These are phyloP conservation scores for Alternaria conjuncta DNA, from an alignment of 2,329 filamentous ascomycete species.

Conservation along the genomic window DNA sequence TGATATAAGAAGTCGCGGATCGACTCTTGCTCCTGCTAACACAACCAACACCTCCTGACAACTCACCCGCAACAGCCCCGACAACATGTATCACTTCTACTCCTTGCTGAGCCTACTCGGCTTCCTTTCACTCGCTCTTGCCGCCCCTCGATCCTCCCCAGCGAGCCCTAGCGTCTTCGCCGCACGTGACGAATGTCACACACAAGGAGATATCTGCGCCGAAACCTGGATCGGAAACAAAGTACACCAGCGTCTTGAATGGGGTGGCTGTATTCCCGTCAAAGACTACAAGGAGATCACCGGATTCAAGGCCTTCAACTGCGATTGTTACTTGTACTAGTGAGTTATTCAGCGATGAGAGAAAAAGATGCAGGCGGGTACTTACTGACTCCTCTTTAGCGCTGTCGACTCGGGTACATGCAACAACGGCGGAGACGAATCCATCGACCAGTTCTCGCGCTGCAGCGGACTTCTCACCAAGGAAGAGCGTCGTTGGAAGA, in stretches of 20 bases:
- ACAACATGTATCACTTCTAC: not conserved
- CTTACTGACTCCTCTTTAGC: not conserved
- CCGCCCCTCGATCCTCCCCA: not conserved
- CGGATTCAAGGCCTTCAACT: constrained; percentile 1
- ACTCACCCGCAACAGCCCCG: too few species aligned
- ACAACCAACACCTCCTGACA: not conserved
- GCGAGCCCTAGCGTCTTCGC: not conserved
- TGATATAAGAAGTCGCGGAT: not conserved
- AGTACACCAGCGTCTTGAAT: not conserved
- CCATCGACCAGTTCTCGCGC: not conserved
- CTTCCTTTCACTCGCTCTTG: not conserved
- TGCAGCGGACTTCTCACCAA: not conserved
- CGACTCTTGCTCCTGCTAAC: too few species aligned
- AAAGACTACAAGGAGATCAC: not conserved
- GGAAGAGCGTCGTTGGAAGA: constrained; percentile 1
- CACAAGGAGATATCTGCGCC: not conserved
- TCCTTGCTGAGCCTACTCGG: not conserved
- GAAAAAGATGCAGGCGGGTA: too few species aligned
- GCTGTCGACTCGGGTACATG: not conserved
- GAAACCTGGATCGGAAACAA: constrained; percentile 2
- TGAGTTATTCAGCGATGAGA: not conserved
- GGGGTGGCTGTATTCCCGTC: not conserved
- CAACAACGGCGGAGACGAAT: constrained; percentile 2
- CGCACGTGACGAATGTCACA: not conserved
- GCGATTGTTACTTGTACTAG: not conserved